Evolutionary conservation across 768 basidiomycete genomes (phyloP), one percentile per base, ranked within the genome.

Genomic region (Clitopilus passeckerianus): DNA sequence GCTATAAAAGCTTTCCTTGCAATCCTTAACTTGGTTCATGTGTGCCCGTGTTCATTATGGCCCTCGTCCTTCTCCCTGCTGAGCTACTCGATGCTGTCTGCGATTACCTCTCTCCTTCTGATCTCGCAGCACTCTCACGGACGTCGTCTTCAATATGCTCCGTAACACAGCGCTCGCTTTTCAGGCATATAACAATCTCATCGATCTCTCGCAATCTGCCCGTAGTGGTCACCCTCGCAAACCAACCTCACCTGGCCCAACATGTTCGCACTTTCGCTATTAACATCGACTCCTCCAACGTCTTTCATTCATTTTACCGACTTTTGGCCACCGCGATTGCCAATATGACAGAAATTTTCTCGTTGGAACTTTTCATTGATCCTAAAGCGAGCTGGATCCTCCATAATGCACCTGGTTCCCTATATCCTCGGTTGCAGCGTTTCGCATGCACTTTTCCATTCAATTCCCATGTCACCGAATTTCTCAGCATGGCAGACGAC

Each of bases 251-350:
- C 57, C 69, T 91, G 65, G 87, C 89, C 0, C 75, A 72, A 61
- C 74, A 79, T 67, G 90, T 92, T 57, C 80, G 86, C 65, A 74
- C 78, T 30, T 85, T 91, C 64, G 70, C 83, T 64, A 68, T 91
- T 66, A 77, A 79, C 60, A 63, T 87, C 58, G 75, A 76, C 69
- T 67, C 79, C 54, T 64, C 66, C 56, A 63, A 74, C 24, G 67
- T 80, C 67, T 77, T 83, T 65, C 71, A 67, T 46, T 57, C 77
- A 2, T 85, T 83, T 68, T 84, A 84, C 70, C 60, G 46, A 65
- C 67, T 71, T 56, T 81, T 90, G 57, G 72, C 78, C 46, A 58
- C 61, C 35, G 89, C 87, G 7, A 74, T 92, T 44, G 70, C 74
- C 16, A 72, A 78, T 67, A 91, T 91, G 89, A 68, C 80, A 33